Evolutionary conservation across 768 basidiomycete species (phyloP).

Genomic region (Sporobolomyces roseus): DNA sequence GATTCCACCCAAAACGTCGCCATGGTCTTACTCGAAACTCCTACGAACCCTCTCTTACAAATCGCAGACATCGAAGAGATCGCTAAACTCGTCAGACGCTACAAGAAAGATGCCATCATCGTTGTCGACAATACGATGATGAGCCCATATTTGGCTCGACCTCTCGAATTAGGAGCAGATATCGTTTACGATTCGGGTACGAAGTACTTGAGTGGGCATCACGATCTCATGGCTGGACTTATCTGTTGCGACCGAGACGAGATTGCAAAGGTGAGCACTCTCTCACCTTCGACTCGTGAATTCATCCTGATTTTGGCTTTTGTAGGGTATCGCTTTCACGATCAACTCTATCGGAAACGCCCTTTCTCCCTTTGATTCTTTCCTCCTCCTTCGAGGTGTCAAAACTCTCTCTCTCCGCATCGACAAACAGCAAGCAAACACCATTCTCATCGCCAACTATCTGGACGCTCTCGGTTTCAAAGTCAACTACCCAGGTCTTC

Average conservation of each 20-base stretch:
- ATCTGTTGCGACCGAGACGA: slow-evolving; percentile 90
- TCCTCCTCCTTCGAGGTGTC: slow-evolving; percentile 88
- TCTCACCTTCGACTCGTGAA: background rate
- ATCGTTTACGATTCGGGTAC: slow-evolving; percentile 97
- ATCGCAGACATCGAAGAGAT: slow-evolving; percentile 84
- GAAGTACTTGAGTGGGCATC: slow-evolving; percentile 95
- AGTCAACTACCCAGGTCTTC: slow-evolving; percentile 87
- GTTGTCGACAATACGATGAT: slow-evolving; percentile 99
- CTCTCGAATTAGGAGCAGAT: slow-evolving; percentile 91
- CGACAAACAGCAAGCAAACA: slow-evolving; percentile 83
- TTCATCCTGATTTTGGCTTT: background rate
- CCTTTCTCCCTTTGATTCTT: slow-evolving; percentile 89
- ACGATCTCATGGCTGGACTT: slow-evolving; percentile 97
- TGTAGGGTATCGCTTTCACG: slow-evolving; percentile 76
- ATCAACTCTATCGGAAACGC: slow-evolving; percentile 94
- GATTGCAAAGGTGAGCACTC: slow-evolving; percentile 64
- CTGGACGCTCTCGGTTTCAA: slow-evolving; percentile 78
- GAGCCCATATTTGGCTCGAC: slow-evolving; percentile 95
- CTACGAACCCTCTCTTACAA: slow-evolving; percentile 94
- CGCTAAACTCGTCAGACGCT: slow-evolving; percentile 74
- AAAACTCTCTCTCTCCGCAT: slow-evolving; percentile 96
- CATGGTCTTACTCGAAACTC: slow-evolving; percentile 95
- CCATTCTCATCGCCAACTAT: slow-evolving; percentile 78
- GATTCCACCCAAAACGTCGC: slow-evolving; percentile 50
- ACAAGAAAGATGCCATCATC: slow-evolving; percentile 71